phyloP scores from a whole-genome alignment of 371 early-diverging fungal species.

The Circinella umbellata region DNA sequence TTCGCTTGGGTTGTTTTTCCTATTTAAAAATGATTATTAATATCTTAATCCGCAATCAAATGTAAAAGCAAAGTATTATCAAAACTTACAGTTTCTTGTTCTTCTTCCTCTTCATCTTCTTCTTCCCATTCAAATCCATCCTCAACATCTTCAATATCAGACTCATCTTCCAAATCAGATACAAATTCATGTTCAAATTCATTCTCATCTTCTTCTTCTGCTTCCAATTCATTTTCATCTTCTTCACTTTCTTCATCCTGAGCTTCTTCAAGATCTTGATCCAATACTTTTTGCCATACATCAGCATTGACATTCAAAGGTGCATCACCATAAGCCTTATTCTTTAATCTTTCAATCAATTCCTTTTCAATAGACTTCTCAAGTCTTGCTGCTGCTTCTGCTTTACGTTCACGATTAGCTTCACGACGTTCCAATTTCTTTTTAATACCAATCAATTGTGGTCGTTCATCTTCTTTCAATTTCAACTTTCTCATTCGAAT shows the following conservation, averaged over 20 bases:
- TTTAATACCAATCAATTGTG: constrained; percentile 87
- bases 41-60: not conserved
- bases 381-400: constrained; percentile 93
- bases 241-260: constrained; percentile 80
- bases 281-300: constrained; percentile 81
- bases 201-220: constrained; percentile 62
- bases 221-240: constrained; percentile 61
- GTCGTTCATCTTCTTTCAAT: constrained; percentile 77
- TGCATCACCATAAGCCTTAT: constrained; percentile 92
- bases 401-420: constrained; percentile 89
- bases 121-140: constrained; percentile 27
- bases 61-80: no score
- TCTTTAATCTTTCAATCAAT: constrained; percentile 92
- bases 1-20: constrained; percentile 18
- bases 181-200: constrained; percentile 32
- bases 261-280: constrained; percentile 69
- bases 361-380: constrained; percentile 98
- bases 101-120: constrained; percentile 23
- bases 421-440: constrained; percentile 96
- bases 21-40: not conserved
- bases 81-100: constrained; percentile 13
- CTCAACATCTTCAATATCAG: constrained; percentile 31
- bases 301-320: constrained; percentile 90
- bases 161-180: constrained; percentile 29
- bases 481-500: constrained; percentile 93